These are phyloP conservation scores for Ettlia oleoabundans DNA, from an alignment of 139 green algal species.

Conservation along the genomic window DNA sequence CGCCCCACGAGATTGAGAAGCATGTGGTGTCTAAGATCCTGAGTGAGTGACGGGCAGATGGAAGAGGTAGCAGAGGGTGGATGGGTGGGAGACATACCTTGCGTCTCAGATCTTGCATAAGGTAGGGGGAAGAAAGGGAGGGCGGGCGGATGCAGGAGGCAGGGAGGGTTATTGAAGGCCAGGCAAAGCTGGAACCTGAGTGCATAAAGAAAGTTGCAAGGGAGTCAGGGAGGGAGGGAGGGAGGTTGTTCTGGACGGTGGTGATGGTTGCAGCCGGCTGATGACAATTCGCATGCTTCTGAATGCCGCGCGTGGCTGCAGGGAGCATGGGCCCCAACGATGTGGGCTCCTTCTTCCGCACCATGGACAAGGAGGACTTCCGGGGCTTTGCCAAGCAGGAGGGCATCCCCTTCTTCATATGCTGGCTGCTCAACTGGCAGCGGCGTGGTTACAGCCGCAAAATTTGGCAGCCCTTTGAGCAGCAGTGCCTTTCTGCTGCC, in stretches of 20 bases:
- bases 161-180: too few relatives aligned
- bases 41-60: background rate
- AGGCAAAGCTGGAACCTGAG: too few relatives aligned
- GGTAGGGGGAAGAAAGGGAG: too few relatives aligned
- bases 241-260: too few relatives aligned
- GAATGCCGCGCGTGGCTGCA: background rate
- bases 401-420: conserved; percentile 22
- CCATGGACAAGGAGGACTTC: background rate
- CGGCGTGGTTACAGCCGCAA: background rate
- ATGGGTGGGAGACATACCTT: too few relatives aligned
- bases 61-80: too few relatives aligned
- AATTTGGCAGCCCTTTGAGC: conserved; percentile 24
- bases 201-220: too few relatives aligned
- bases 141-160: too few relatives aligned
- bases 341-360: conserved; percentile 3
- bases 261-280: too few relatives aligned
- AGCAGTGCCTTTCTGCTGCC: background rate
- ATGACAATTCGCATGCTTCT: too few relatives aligned
- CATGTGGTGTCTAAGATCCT: conserved; percentile 17
- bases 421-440: conserved; percentile 10
- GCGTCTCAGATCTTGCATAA: too few relatives aligned
- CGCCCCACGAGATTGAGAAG: conserved; percentile 10
- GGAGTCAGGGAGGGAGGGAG: too few relatives aligned
- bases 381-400: conserved; percentile 14
- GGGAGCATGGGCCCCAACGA: background rate